Percentiles rank a stretch among this genome's conserved stretches.
These are phyloP conservation scores for Xylariaceae sp. DNA, from an alignment of 2,329 filamentous ascomycete genomes.

Conservation along the genomic window DNA sequence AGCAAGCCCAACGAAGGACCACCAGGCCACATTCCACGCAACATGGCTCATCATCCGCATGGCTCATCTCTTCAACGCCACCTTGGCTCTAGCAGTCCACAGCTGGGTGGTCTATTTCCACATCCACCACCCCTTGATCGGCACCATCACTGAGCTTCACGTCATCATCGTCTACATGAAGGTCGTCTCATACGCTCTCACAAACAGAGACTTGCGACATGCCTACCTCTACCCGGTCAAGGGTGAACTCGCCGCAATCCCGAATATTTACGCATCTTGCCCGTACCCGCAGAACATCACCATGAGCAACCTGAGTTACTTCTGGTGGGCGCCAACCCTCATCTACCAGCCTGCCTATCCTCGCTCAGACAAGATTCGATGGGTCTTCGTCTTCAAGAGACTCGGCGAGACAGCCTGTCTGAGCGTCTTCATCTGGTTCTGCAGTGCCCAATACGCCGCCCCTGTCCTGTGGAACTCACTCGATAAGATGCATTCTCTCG, in stretches of 20 bases:
- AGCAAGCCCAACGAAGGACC: slow-evolving; percentile 52
- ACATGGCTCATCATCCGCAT: slow-evolving; percentile 79
- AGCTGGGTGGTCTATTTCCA: slow-evolving; percentile 84
- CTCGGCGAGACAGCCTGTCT: slow-evolving; percentile 71
- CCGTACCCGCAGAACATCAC: slow-evolving; percentile 92
- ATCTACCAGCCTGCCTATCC: slow-evolving; percentile 97
- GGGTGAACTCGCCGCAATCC: slow-evolving; percentile 63
- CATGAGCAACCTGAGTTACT: slow-evolving; percentile 80
- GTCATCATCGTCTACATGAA: slow-evolving; percentile 96
- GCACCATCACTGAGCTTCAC: slow-evolving; percentile 83
- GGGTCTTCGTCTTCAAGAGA: slow-evolving; percentile 82
- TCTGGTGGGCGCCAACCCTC: slow-evolving; percentile 96
- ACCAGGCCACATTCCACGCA: slow-evolving; percentile 60
- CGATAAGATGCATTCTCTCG: slow-evolving; percentile 75
- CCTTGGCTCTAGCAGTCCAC: slow-evolving; percentile 72
- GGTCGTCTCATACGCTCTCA: slow-evolving; percentile 91
- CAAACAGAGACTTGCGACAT: slow-evolving; percentile 90
- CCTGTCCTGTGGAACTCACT: slow-evolving; percentile 87
- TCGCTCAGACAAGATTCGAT: slow-evolving; percentile 72
- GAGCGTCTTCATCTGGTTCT: slow-evolving; percentile 89
- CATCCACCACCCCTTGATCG: slow-evolving; percentile 89
- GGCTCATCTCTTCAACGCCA: slow-evolving; percentile 77
- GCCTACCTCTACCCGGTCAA: slow-evolving; percentile 74
- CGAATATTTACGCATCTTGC: slow-evolving; percentile 74
- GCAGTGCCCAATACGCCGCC: slow-evolving; percentile 87